Evolutionary conservation across 345 rosid species (phyloP).

Genomic region (Salix koriyanagi): DNA sequence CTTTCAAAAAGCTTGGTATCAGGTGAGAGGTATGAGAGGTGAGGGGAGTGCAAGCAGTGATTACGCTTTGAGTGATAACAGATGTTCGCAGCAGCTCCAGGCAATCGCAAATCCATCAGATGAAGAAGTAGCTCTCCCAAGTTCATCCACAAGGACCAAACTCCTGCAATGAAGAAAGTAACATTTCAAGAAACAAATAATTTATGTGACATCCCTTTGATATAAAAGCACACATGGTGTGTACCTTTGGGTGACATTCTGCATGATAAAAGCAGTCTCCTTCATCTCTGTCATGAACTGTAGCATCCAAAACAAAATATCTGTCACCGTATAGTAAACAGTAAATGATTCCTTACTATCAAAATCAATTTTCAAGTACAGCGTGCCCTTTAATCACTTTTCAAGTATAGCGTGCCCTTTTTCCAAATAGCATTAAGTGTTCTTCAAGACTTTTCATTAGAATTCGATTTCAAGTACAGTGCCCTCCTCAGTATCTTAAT

Average conservation of each 20-base stretch:
- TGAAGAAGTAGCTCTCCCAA: constrained; percentile 97
- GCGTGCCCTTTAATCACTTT: background rate
- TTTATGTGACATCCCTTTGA: background rate
- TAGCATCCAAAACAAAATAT: constrained; percentile 8
- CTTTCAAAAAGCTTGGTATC: background rate
- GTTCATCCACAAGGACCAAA: constrained; percentile 89
- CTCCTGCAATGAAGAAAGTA: constrained; percentile 46
- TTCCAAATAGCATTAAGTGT: background rate
- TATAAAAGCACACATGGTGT: constrained; percentile 8
- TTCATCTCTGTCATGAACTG: constrained; percentile 99
- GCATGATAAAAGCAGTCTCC: constrained; percentile 96
- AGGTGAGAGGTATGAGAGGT: background rate
- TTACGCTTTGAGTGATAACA: constrained; percentile 78
- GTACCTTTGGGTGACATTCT: constrained; percentile 77
- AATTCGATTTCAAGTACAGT: background rate
- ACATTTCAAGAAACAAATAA: background rate
- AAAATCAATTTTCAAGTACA: background rate
- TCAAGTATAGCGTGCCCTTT: background rate
- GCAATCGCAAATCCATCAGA: constrained; percentile 92
- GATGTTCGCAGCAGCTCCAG: constrained; percentile 96
- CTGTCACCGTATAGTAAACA: background rate
- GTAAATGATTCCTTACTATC: background rate
- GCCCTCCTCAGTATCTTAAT: background rate
- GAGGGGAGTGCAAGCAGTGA: constrained; percentile 3
- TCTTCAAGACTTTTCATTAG: background rate